phyloP scores from a whole-genome alignment of 2,329 filamentous ascomycete genomes.

The Aspergillus pseudonomiae region DNA sequence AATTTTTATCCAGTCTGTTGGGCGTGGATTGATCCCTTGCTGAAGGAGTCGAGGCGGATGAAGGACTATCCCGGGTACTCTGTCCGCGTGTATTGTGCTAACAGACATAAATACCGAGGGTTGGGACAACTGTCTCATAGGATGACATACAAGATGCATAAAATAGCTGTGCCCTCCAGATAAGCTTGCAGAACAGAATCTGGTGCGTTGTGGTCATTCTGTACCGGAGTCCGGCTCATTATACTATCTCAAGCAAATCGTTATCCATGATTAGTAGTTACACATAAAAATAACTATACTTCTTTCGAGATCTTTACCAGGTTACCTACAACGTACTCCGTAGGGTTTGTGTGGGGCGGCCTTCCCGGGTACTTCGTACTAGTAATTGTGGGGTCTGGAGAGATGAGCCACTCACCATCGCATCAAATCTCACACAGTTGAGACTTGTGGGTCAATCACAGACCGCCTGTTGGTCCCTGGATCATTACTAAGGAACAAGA shows the following conservation, averaged over 20 bases:
- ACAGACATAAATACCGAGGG: background rate
- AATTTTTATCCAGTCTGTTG: background rate
- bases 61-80: background rate
- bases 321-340: too few species aligned
- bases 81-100: background rate
- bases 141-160: constrained; percentile 4
- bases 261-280: background rate
- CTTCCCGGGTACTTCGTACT: too few species aligned
- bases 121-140: background rate
- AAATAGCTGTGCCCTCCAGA: background rate
- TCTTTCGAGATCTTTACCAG: background rate
- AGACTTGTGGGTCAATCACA: constrained; percentile 4
- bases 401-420: background rate
- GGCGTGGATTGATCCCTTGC: background rate
- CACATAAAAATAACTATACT: background rate
- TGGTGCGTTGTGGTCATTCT: background rate
- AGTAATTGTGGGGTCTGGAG: too few species aligned
- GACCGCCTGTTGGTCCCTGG: constrained; percentile 13
- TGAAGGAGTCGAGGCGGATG: background rate
- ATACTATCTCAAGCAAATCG: background rate
- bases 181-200: background rate
- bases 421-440: too few species aligned
- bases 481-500: background rate
- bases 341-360: too few species aligned
- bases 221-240: background rate